Conservation (phyloP, 345 rosid genomes). For the Ailanthus altissimus region DNA sequence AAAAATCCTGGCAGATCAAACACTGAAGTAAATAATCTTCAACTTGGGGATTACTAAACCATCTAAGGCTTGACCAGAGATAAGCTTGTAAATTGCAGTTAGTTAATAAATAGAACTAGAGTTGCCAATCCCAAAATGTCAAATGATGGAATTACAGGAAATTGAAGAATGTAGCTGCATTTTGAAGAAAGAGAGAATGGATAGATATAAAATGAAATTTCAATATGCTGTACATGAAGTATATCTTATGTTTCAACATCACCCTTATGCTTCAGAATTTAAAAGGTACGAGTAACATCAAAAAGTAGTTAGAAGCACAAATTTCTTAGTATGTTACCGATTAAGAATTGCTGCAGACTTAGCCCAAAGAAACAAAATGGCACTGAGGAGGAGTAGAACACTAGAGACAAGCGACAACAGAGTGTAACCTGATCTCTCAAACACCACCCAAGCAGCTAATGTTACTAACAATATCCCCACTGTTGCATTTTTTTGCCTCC, state of each 20-base stretch:
- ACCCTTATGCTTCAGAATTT: background rate
- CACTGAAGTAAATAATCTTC: background rate
- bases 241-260: background rate
- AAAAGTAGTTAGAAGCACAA: slow-evolving; percentile 10
- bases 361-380: slow-evolving; percentile 89
- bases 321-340: slow-evolving; percentile 44
- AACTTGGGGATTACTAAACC: background rate
- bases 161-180: background rate
- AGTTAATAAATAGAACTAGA: background rate
- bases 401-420: slow-evolving; percentile 80
- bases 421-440: slow-evolving; percentile 83
- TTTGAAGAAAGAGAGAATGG: background rate
- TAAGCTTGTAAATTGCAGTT: background rate
- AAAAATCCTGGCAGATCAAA: background rate
- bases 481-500: slow-evolving; percentile 75
- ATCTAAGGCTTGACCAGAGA: background rate
- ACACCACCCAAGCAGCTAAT: slow-evolving; percentile 83
- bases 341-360: slow-evolving; percentile 94
- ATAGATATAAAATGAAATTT: background rate
- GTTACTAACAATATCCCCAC: slow-evolving; percentile 63
- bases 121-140: background rate
- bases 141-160: background rate
- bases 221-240: background rate
- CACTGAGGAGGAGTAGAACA: slow-evolving; percentile 79
- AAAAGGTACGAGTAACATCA: background rate